phyloP scores from a whole-genome alignment of 176 grass and related monocot genomes.

The Urochloa ruziziensis region DNA sequence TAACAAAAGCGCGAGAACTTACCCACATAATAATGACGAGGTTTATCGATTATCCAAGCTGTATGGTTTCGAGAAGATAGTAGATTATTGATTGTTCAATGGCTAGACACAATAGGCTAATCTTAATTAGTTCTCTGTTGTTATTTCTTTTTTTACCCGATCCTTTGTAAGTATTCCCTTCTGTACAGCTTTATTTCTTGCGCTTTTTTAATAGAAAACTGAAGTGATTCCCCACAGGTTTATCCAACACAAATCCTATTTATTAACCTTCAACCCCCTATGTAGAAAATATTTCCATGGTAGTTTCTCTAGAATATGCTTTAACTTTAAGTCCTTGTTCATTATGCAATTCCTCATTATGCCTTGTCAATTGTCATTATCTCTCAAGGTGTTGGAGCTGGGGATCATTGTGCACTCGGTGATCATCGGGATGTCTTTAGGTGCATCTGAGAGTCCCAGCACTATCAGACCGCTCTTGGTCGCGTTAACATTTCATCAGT shows the following conservation, averaged over 20 bases:
- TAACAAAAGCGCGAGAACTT: too few relatives aligned
- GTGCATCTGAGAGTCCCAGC: conserved; percentile 40
- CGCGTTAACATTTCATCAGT: conserved; percentile 63
- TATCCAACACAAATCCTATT: neutral
- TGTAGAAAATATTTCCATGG: neutral
- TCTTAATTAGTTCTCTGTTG: too few relatives aligned
- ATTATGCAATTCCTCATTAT: neutral
- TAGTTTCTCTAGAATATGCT: neutral
- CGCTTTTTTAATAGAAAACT: too few relatives aligned
- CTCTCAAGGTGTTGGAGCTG: conserved; percentile 50
- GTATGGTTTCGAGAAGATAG: too few relatives aligned
- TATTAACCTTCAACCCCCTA: neutral
- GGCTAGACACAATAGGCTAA: too few relatives aligned
- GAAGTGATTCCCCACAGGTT: too few relatives aligned
- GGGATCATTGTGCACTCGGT: conserved; percentile 67
- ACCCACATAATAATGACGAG: neutral
- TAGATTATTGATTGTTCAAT: too few relatives aligned
- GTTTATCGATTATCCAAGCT: too few relatives aligned
- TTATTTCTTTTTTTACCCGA: too few relatives aligned
- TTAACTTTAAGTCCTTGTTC: neutral
- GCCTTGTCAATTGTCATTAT: neutral
- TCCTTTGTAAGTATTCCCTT: too few relatives aligned
- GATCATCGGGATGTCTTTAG: conserved; percentile 59
- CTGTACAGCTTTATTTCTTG: too few relatives aligned
- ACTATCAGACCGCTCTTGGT: conserved; percentile 55